These are phyloP conservation scores for Monilinia polystroma DNA, from an alignment of 2,329 filamentous ascomycete genomes.

Conservation along the genomic window DNA sequence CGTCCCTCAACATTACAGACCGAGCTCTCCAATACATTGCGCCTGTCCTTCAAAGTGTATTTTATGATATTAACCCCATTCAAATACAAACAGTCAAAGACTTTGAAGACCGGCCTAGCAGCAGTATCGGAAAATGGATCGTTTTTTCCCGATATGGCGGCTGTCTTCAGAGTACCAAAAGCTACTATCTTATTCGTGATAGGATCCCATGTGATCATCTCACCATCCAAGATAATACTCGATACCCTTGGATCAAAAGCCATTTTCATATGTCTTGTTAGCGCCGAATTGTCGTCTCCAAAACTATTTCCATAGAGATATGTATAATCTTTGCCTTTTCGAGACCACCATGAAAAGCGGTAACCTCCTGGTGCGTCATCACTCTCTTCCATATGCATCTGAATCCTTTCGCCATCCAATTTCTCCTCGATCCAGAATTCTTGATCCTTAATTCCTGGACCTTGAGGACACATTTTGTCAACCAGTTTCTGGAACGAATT, in stretches of 20 bases:
- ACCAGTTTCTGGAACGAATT: conserved; percentile 79
- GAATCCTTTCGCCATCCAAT: conserved; percentile 94
- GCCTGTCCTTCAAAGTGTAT: conserved; percentile 80
- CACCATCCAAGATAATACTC: conserved; percentile 89
- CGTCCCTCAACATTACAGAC: conserved; percentile 70
- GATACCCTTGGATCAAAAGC: conserved; percentile 77
- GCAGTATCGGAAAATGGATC: conserved; percentile 63
- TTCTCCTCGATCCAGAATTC: conserved; percentile 99
- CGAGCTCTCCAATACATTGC: conserved; percentile 69
- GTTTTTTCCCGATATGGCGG: conserved; percentile 75
- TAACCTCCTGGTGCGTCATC: conserved; percentile 64
- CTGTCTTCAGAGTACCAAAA: conserved; percentile 92
- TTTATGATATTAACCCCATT: conserved; percentile 78
- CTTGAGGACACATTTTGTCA: conserved; percentile 52
- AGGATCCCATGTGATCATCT: conserved; percentile 99
- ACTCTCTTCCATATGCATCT: conserved; percentile 86
- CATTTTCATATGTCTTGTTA: conserved; percentile 75
- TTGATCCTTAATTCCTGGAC: conserved; percentile 58
- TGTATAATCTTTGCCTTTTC: conserved; percentile 94
- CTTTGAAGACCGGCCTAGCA: conserved; percentile 73
- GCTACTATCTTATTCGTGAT: conserved; percentile 78
- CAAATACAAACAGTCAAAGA: conserved; percentile 89
- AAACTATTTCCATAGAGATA: conserved; percentile 84
- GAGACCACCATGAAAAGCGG: conserved; percentile 85
- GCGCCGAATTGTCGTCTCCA: conserved; percentile 68